phyloP scores from a whole-genome alignment of 345 rosid species.

The Linum tenue region DNA sequence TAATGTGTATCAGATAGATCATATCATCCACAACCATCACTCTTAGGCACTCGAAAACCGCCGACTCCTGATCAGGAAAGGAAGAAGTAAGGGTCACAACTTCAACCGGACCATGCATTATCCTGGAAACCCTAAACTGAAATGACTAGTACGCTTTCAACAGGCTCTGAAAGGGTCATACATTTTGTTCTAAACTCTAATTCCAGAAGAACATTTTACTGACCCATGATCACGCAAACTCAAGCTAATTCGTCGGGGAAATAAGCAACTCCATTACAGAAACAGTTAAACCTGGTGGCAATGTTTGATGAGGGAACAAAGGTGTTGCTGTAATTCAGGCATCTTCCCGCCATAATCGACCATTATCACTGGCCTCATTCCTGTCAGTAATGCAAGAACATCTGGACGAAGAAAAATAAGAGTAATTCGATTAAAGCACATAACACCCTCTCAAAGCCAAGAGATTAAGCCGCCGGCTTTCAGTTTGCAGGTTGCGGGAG shows the following conservation, averaged over 20 bases:
- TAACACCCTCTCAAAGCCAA: neutral
- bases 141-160: neutral
- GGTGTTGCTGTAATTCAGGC: slow-evolving; percentile 68
- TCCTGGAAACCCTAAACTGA: neutral
- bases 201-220: too few species aligned
- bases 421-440: neutral
- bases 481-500: neutral
- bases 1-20: slow-evolving; percentile 65
- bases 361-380: slow-evolving; percentile 89
- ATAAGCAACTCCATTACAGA: neutral
- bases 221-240: too few species aligned
- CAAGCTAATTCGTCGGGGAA: neutral
- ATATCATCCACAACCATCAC: slow-evolving; percentile 82
- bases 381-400: slow-evolving; percentile 59
- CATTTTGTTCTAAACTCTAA: too few species aligned
- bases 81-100: neutral
- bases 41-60: slow-evolving; percentile 43
- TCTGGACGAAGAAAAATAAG: slow-evolving; percentile 28
- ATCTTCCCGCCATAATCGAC: slow-evolving; percentile 90
- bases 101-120: neutral
- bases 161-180: neutral
- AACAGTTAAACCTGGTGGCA: slow-evolving; percentile 46
- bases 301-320: slow-evolving; percentile 51
- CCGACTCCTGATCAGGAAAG: slow-evolving; percentile 38
- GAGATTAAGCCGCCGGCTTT: too few species aligned